phyloP scores from a whole-genome alignment of 23 red algal genomes.

The Agarophyton chilense region DNA sequence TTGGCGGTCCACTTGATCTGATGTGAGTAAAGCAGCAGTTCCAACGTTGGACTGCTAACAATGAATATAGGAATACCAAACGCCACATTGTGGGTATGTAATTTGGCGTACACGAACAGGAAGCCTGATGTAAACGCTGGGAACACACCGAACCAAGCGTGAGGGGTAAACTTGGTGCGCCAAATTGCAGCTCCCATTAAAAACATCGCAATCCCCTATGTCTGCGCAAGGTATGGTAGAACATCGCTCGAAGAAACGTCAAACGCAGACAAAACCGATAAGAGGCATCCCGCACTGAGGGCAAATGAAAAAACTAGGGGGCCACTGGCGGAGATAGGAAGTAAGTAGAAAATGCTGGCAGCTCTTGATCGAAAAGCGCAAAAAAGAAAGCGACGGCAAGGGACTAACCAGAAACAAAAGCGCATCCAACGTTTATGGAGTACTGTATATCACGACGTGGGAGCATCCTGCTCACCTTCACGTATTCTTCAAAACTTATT shows the following conservation, averaged over 20 bases:
- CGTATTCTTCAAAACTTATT: too few species aligned
- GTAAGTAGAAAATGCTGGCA: conserved; percentile 37
- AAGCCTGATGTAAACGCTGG: too few species aligned
- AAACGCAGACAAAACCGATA: conserved; percentile 61
- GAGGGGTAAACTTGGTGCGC: conserved; percentile 52
- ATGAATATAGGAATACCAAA: conserved; percentile 52
- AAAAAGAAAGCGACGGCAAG: conserved; percentile 49
- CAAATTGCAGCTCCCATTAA: conserved; percentile 57
- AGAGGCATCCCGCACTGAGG: too few species aligned
- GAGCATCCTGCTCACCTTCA: too few species aligned
- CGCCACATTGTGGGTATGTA: conserved; percentile 34
- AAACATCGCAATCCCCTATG: conserved; percentile 54
- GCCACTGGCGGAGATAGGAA: conserved; percentile 23
- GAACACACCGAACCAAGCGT: conserved; percentile 58
- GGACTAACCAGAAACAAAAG: too few species aligned
- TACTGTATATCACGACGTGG: too few species aligned
- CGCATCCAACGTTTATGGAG: too few species aligned
- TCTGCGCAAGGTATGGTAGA: conserved; percentile 56
- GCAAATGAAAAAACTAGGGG: conserved; percentile 36
- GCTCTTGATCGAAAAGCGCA: conserved; percentile 43
- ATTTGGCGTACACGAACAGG: conserved; percentile 68
- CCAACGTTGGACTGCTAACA: conserved; percentile 66
- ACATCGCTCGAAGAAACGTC: conserved; percentile 64
- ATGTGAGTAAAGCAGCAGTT: too few species aligned
- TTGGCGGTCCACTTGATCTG: conserved; percentile 21